Base-by-base conservation (phyloP, 331 rosid genomes). In the Telfairia occidentalis region DNA sequence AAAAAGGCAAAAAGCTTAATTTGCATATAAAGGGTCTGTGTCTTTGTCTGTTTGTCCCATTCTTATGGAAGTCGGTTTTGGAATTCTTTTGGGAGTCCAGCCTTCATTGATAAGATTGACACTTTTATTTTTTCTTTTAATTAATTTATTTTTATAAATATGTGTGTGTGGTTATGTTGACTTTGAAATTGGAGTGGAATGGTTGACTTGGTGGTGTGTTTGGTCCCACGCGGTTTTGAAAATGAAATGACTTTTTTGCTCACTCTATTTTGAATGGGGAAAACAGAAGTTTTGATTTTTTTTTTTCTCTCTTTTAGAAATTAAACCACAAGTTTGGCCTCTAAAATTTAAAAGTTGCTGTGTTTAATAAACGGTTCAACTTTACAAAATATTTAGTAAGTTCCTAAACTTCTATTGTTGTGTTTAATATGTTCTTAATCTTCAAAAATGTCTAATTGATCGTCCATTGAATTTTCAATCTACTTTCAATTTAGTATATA, bases 181-280 rank as follows among this genome's bases (percentile, higher is more conserved):
- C 75, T 71, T 71, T 71, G 60, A 71, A 71, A 49, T 9, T 46
- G 8, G 60, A 71, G 57, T 71, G 43, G 42, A 46, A 29, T 5
- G 45, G 42, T 71, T 71, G 52, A 70, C 40, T 69, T 69, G 10
- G n/a, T n/a, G 21, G 38, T 69, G 57, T 45, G 15, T 40, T 9
- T 0, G 49, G 72, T 43, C 75, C 75, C 55, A 70, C 75, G 24
- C 75, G 75, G 58, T 70, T 70, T 70, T 70, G 75, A 70, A 70
- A 45, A 70, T 43, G 57, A 70, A 70, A 26, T 10, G 40, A 45
- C 58, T 67, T 46, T 46, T 70, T 46, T 70, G 58, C 58, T 46
- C 74, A 5, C 42, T 37, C 5, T 69, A 1, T 66, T 42, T 66
- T 37, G 71, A 64, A 64, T 37, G 29, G 28, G 10, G n/a, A n/a